A percentile compares a stretch with the other conserved stretches of the same genome.
These are phyloP conservation scores for Yamadazyma trypodendri DNA, from an alignment of 1,139 yeast genomes.

Conservation along the genomic window DNA sequence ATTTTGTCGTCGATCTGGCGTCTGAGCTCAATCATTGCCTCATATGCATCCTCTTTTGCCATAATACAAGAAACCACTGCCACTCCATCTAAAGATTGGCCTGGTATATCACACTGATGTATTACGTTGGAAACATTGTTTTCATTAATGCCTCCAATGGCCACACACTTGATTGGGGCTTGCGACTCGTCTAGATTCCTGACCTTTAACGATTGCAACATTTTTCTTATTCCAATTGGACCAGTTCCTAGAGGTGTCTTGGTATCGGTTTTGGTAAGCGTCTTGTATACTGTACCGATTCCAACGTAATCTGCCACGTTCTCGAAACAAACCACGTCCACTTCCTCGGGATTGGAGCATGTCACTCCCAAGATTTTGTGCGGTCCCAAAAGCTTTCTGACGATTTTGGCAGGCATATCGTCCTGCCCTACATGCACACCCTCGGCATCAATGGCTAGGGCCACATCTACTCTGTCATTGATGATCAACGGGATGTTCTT, in stretches of 20 bases:
- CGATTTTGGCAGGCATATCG: conserved; percentile 70
- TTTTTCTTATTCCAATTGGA: conserved; percentile 59
- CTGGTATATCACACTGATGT: conserved; percentile 47
- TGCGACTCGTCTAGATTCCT: conserved; percentile 19
- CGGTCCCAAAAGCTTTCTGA: conserved; percentile 65
- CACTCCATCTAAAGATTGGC: conserved; percentile 64
- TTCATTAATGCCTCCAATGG: conserved; percentile 84
- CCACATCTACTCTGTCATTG: conserved; percentile 87
- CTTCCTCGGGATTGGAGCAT: conserved; percentile 60
- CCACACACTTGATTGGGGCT: conserved; percentile 54
- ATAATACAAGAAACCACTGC: conserved; percentile 87
- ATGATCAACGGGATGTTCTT: conserved; percentile 75
- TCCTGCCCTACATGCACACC: conserved; percentile 95
- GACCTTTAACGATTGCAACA: conserved; percentile 49
- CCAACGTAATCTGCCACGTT: conserved; percentile 79
- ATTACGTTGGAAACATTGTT: conserved; percentile 59
- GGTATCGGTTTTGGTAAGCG: conserved; percentile 63
- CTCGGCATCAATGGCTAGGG: conserved; percentile 85
- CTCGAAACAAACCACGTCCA: conserved; percentile 51
- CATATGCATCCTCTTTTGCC: conserved; percentile 60
- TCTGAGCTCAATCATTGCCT: conserved; percentile 45
- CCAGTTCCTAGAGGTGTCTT: conserved; percentile 53
- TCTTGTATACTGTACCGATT: conserved; percentile 77
- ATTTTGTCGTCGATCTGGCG: conserved; percentile 13
- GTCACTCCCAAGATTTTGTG: conserved; percentile 80